Evolutionary conservation across 2,329 filamentous ascomycete genomes (phyloP).

Genomic region (Orbilia ellipsospora): DNA sequence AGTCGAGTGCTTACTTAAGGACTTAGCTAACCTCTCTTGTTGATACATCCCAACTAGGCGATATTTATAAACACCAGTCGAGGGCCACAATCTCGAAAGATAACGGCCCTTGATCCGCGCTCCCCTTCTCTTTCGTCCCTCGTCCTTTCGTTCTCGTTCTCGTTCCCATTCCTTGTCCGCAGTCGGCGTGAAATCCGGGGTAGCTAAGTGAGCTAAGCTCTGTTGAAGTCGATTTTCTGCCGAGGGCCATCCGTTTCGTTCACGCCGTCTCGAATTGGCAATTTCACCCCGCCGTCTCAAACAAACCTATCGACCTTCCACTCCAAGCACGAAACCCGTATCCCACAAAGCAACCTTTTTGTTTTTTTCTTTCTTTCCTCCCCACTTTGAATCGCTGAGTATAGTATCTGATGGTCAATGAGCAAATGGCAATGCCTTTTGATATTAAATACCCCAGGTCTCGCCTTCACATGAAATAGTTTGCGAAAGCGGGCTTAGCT

Average conservation of each 20-base stretch:
- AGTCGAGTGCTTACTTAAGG: no score
- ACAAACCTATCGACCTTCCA: constrained; percentile 38
- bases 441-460: constrained; percentile 23
- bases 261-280: constrained; percentile 24
- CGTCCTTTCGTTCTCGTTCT: neutral
- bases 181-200: constrained; percentile 36
- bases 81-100: neutral
- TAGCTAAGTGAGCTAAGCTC: constrained; percentile 4
- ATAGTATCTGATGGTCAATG: constrained; percentile 16
- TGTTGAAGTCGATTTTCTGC: constrained; percentile 36
- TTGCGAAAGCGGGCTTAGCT: constrained; percentile 13
- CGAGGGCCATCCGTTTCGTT: constrained; percentile 30
- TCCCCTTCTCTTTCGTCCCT: no score
- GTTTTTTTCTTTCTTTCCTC: constrained; percentile 18
- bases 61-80: no score
- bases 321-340: constrained; percentile 30
- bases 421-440: neutral
- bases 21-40: no score
- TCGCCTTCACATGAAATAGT: constrained; percentile 42
- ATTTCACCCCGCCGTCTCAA: constrained; percentile 37
- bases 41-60: no score
- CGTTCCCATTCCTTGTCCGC: constrained; percentile 15
- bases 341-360: neutral
- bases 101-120: no score
- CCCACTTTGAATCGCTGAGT: neutral